phyloP scores from a whole-genome alignment of 352 stramenopile genomes.

The Pythium biforme region DNA sequence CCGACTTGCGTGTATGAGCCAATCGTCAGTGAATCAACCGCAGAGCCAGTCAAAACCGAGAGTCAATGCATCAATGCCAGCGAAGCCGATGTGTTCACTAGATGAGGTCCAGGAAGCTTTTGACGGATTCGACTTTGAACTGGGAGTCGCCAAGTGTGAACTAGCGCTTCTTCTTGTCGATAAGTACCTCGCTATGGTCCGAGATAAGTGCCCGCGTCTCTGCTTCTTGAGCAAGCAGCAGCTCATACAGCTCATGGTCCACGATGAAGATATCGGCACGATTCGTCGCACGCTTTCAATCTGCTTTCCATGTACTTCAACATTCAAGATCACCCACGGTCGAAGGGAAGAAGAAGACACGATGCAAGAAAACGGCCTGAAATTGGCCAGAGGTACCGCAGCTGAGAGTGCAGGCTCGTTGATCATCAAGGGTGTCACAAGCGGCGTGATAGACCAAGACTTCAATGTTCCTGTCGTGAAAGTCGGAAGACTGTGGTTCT shows the following conservation, averaged over 20 bases:
- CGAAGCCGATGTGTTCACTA: conserved; percentile 35
- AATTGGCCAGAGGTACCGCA: neutral
- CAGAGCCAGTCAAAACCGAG: neutral
- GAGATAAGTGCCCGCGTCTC: conserved; percentile 39
- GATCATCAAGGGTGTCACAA: conserved; percentile 10
- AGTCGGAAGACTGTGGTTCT: conserved; percentile 66
- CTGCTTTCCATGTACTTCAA: conserved; percentile 41
- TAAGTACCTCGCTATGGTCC: conserved; percentile 38
- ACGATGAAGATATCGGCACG: conserved; percentile 38
- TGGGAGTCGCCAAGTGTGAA: conserved; percentile 37
- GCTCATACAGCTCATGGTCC: conserved; percentile 40
- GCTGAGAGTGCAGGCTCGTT: conserved; percentile 4
- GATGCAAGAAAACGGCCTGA: neutral
- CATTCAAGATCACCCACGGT: conserved; percentile 34
- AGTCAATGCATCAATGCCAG: conserved; percentile 3
- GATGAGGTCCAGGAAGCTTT: conserved; percentile 44
- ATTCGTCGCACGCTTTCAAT: conserved; percentile 30
- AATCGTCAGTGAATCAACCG: neutral
- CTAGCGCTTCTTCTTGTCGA: conserved; percentile 36
- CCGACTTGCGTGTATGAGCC: conserved; percentile 39
- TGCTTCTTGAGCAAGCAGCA: conserved; percentile 39
- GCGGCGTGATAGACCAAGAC: neutral
- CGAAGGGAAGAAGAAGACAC: conserved; percentile 16
- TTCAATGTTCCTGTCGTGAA: conserved; percentile 52
- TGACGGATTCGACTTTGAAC: conserved; percentile 57